Base-by-base conservation (phyloP, 192 early-diverging fungal genomes). In the Radiomyces spectabilis region DNA sequence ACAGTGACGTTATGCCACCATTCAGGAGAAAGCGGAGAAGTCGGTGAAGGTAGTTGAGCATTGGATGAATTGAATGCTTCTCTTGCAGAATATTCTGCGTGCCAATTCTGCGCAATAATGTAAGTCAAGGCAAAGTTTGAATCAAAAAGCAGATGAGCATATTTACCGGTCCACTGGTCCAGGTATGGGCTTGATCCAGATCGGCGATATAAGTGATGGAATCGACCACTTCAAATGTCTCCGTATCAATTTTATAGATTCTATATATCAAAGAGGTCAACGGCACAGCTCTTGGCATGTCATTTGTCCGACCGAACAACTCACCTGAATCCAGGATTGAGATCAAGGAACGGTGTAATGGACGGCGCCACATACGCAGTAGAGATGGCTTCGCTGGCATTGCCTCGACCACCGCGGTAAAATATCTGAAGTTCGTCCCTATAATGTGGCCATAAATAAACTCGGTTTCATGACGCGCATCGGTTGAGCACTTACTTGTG, bases 1-100 rank as follows among this genome's bases (percentile, higher is more conserved):
- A 33, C 51, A 15, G 76, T 78, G 7, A 78, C 72, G 22, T 75
- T 66, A 30, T 78, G 76, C 76, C 76, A 78, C 76, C 76, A 78
- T 24, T 51, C 55, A 0, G 76, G 60, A 6, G 61, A 57, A 19
- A 79, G 47, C 3, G 76, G 73, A 0, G 29, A 16, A 9, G 35
- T 51, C 4, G 48, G 41, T 19, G 49, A 54, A 15, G 67, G 43
- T 8, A 72, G 51, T 25, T 18, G 13, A 4, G 57, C 64, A 15
- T 16, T 5, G 4, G 51, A 41, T 21, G 64, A 66, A 13, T 48
- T 35, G 31, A 68, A 78, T 18, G 66, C 63, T 26, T 71, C 44
- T 37, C 71, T 57, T 18, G 76, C 73, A 52, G 70, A 73, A 49
- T 79, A 79, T 51, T 79, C 73, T 25, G 73, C 31, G 48, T 79